Conservation (phyloP, 2,329 filamentous ascomycete genomes). For the Cercospora zeina region DNA sequence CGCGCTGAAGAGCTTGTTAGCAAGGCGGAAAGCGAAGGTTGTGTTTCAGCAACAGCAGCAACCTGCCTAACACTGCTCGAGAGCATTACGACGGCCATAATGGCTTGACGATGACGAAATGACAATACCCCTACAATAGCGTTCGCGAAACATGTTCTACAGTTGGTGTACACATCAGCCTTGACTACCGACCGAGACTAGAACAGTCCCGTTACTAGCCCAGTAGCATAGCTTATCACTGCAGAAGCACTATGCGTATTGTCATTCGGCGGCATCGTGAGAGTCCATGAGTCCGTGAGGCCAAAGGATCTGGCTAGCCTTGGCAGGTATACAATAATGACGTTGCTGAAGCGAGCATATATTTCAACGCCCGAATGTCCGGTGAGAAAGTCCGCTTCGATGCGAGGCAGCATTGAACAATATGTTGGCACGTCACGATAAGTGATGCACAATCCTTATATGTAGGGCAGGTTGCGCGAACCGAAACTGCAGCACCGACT, state of each 20-base stretch:
- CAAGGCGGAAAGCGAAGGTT: conserved; percentile 39
- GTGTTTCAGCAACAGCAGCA: conserved; percentile 11
- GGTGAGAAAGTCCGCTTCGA: not conserved
- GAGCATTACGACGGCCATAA: not conserved
- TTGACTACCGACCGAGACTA: not conserved
- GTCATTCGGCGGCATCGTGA: not conserved
- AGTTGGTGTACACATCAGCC: not conserved
- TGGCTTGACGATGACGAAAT: not conserved
- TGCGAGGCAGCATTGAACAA: not conserved
- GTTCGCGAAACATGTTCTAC: conserved; percentile 5
- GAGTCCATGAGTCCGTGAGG: not conserved
- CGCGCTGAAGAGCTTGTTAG: conserved; percentile 82
- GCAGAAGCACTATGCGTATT: not conserved
- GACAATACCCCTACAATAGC: conserved; percentile 2
- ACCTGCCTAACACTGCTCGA: not conserved
- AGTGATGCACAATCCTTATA: not conserved
- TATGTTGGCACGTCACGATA: too few relatives aligned
- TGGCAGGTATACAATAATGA: not conserved
- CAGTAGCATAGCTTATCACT: not conserved
- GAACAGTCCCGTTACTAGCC: not conserved
- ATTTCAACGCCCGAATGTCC: conserved; percentile 3
- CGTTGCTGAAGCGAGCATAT: not conserved
- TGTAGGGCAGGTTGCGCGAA: not conserved
- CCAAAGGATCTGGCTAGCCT: not conserved
- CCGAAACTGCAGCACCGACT: not conserved